Evolutionary conservation across 2,329 filamentous ascomycete genomes (phyloP).

Genomic region (Aspergillus amoenus): DNA sequence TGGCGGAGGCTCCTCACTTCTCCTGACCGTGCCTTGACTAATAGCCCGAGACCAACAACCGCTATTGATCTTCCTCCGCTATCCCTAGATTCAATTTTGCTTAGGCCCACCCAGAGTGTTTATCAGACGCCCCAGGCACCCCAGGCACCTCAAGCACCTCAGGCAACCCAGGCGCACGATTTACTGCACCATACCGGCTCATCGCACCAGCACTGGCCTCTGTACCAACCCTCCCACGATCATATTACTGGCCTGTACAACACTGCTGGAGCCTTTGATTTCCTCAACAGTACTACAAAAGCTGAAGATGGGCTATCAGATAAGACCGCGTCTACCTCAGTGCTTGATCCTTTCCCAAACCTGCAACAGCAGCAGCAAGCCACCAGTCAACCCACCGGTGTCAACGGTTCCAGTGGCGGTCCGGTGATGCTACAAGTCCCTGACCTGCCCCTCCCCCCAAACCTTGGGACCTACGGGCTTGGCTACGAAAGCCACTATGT

Average conservation of each 20-base stretch:
- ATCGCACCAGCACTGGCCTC: conserved; percentile 36
- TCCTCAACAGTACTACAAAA: conserved; percentile 35
- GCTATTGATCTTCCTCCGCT: conserved; percentile 39
- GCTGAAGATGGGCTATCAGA: conserved; percentile 34
- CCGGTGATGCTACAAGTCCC: conserved; percentile 36
- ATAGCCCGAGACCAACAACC: conserved; percentile 34
- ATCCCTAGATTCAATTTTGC: conserved; percentile 35
- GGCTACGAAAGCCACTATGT: conserved; percentile 36
- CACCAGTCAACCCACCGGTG: conserved; percentile 30
- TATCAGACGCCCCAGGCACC: conserved; percentile 26
- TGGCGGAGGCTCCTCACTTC: conserved; percentile 45
- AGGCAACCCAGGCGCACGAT: conserved; percentile 30
- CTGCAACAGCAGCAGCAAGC: conserved; percentile 27
- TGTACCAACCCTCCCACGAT: conserved; percentile 37
- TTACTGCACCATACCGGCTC: conserved; percentile 30
- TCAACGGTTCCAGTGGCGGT: conserved; percentile 28
- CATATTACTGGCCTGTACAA: conserved; percentile 35
- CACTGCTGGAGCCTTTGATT: conserved; percentile 32
- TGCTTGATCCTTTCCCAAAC: conserved; percentile 34
- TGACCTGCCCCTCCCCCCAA: conserved; percentile 34
- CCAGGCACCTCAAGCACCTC: conserved; percentile 22
- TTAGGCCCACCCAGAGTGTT: conserved; percentile 29
- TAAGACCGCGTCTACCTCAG: conserved; percentile 36
- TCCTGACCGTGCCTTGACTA: conserved; percentile 35
- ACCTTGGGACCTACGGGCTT: conserved; percentile 30